Evolutionary conservation across 768 basidiomycete species (phyloP).

Genomic region (Infundibulicybe gibba): DNA sequence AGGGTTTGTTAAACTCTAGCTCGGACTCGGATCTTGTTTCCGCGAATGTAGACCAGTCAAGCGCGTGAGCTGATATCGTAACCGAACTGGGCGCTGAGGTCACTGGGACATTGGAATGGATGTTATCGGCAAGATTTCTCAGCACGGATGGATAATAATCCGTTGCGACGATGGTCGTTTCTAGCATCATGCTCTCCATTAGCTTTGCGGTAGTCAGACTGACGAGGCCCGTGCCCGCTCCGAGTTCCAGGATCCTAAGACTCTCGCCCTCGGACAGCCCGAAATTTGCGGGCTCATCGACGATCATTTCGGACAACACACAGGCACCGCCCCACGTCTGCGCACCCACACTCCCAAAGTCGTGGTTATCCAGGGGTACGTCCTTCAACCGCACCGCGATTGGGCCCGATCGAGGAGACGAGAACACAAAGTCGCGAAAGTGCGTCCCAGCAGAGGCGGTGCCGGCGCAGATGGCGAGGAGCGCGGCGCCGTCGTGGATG

Average conservation of each 20-base stretch:
- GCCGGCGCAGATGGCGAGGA: constrained; percentile 64
- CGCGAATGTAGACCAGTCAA: constrained; percentile 62
- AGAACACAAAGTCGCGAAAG: constrained; percentile 50
- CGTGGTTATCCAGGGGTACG: constrained; percentile 64
- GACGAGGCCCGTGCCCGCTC: constrained; percentile 82
- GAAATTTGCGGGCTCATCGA: constrained; percentile 50
- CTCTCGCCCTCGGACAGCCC: constrained; percentile 22
- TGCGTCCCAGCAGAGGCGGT: constrained; percentile 59
- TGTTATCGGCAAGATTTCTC: constrained; percentile 61
- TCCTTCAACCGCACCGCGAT: constrained; percentile 54
- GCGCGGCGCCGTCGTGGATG: constrained; percentile 51
- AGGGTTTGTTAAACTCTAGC: constrained; percentile 34
- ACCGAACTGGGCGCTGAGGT: background rate
- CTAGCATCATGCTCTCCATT: constrained; percentile 17
- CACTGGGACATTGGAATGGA: constrained; percentile 49
- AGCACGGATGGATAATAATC: constrained; percentile 79
- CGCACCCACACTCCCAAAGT: constrained; percentile 71
- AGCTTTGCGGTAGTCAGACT: constrained; percentile 56
- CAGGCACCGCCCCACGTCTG: constrained; percentile 91
- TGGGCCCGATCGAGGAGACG: constrained; percentile 9
- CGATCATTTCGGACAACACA: constrained; percentile 73
- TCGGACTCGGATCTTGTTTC: constrained; percentile 1
- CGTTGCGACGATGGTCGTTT: constrained; percentile 50
- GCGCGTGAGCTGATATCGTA: constrained; percentile 21
- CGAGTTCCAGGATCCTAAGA: constrained; percentile 68